phyloP scores from a whole-genome alignment of 495 filamentous ascomycete genomes.

The Aspergillus sclerotiicarbonarius region DNA sequence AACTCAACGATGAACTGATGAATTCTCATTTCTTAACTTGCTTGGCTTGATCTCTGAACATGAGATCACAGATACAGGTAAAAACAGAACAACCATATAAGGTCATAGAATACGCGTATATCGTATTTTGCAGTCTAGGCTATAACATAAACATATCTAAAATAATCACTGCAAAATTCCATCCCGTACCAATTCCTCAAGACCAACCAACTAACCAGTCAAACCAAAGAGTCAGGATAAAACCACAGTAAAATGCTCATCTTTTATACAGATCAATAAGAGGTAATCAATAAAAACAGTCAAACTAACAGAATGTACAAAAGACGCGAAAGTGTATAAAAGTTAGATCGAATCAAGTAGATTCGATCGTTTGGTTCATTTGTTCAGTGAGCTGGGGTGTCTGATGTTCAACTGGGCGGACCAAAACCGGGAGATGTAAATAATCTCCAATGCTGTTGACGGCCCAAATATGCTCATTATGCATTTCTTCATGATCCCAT shows the following conservation, averaged over 20 bases:
- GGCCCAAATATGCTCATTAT: not conserved
- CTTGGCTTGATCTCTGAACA: no score
- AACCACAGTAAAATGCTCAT: not conserved
- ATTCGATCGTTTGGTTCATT: slow-evolving; percentile 4
- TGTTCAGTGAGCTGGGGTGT: not conserved
- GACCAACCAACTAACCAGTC: not conserved
- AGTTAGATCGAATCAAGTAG: not conserved
- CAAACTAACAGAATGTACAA: slow-evolving; percentile 11
- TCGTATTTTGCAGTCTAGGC: no score
- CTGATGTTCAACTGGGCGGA: not conserved
- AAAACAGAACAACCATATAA: no score
- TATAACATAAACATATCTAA: no score
- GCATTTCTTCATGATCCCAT: not conserved
- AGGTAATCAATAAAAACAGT: slow-evolving; percentile 2
- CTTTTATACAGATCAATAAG: slow-evolving; percentile 14
- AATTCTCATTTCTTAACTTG: no score
- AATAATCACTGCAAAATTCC: no score
- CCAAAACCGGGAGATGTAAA: not conserved
- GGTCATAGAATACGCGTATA: no score
- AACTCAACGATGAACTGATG: no score
- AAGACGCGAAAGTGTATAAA: not conserved
- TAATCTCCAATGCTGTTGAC: not conserved
- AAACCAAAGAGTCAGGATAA: not conserved
- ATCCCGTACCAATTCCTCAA: not conserved
- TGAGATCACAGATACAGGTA: no score